phyloP scores from a whole-genome alignment of 2,329 filamentous ascomycete species.

The Colletotrichum costaricense region DNA sequence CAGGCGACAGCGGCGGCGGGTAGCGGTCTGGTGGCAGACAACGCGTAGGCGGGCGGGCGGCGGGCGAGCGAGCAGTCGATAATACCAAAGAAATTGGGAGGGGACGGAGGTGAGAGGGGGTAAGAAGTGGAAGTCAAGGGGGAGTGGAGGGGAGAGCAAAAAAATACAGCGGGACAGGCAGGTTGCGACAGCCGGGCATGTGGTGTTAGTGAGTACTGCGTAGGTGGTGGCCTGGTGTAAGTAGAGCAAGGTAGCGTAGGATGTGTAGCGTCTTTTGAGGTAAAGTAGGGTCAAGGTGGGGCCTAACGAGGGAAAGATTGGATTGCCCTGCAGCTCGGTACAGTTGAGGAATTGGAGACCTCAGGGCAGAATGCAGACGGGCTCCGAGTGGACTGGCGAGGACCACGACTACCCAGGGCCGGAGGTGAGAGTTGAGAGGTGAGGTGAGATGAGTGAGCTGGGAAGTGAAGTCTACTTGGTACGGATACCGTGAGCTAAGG shows the following conservation, averaged over 20 bases:
- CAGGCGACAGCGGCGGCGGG: neutral
- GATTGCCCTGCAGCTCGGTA: conserved; percentile 29
- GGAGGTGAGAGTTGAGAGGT: too few relatives aligned
- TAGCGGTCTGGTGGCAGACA: conserved; percentile 25
- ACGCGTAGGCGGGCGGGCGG: neutral
- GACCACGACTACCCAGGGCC: too few relatives aligned
- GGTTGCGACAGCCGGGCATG: conserved; percentile 18
- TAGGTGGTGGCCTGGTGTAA: conserved; percentile 8
- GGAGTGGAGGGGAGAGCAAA: conserved; percentile 1
- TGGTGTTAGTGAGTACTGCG: neutral
- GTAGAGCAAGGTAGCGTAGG: conserved; percentile 20
- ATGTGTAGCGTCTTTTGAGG: conserved; percentile 35
- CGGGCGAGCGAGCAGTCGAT: neutral
- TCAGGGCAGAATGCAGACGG: too few relatives aligned
- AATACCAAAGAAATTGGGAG: neutral
- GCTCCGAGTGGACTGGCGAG: too few relatives aligned
- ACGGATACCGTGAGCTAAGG: too few relatives aligned
- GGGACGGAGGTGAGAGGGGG: neutral
- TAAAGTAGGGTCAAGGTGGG: conserved; percentile 31
- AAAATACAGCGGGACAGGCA: conserved; percentile 15
- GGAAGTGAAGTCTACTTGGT: neutral
- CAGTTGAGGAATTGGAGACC: conserved; percentile 6
- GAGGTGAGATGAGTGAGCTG: neutral
- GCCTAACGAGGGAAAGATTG: conserved; percentile 28
- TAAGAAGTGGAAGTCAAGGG: conserved; percentile 16